These are phyloP conservation scores for Ophiostoma sp. DNA, from an alignment of 2,329 filamentous ascomycete species.

Conservation along the genomic window DNA sequence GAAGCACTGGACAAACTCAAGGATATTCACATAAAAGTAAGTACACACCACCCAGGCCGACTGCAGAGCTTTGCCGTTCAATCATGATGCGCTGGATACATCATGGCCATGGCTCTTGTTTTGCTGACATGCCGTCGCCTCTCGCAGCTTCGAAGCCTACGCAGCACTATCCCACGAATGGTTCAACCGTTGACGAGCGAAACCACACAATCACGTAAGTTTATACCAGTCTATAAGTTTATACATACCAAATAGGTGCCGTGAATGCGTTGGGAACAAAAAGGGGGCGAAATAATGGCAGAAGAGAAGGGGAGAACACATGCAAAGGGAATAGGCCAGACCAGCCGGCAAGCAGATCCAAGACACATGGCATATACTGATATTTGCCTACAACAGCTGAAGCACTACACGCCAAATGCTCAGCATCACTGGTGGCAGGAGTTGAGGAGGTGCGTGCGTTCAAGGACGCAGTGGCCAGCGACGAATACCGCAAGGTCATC, in stretches of 20 bases:
- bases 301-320: too few species aligned
- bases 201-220: conserved; percentile 47
- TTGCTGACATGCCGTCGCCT: not conserved
- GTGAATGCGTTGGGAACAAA: too few species aligned
- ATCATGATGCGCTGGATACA: not conserved
- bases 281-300: too few species aligned
- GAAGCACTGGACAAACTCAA: conserved; percentile 48
- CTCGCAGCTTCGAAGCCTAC: conserved; percentile 43
- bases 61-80: not conserved
- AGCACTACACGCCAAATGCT: conserved; percentile 44
- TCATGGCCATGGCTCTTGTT: not conserved
- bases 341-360: not conserved
- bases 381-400: conserved; percentile 41
- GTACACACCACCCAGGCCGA: conserved; percentile 14
- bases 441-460: conserved; percentile 50
- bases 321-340: not conserved
- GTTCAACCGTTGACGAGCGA: conserved; percentile 48
- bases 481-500: conserved; percentile 47
- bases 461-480: conserved; percentile 42
- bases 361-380: not conserved
- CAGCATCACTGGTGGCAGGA: conserved; percentile 44
- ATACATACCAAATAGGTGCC: too few species aligned
- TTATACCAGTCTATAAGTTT: not conserved
- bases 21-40: conserved; percentile 51
- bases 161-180: conserved; percentile 47